Conservation (phyloP, 331 rosid species). For the Malus hybrid region DNA sequence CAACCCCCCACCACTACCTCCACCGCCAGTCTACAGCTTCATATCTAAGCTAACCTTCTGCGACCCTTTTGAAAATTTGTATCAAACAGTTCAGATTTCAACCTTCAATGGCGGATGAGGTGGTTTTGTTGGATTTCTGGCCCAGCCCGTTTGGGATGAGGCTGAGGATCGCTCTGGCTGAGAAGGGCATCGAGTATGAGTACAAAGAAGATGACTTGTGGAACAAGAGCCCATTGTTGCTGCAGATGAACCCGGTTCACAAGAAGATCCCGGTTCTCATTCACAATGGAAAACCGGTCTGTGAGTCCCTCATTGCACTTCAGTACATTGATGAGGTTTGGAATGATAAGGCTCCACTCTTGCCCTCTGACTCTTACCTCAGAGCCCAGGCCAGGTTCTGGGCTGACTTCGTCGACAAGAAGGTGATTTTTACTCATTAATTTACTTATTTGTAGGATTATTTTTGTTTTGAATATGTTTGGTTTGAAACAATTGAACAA, state of each 20-base stretch:
- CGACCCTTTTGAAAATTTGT: neutral
- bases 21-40: neutral
- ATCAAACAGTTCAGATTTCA: neutral
- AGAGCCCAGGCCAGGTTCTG: conserved; percentile 20
- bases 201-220: conserved; percentile 9
- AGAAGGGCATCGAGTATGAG: conserved; percentile 8
- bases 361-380: conserved; percentile 16
- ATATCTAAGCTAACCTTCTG: neutral
- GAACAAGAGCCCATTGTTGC: conserved; percentile 15
- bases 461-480: neutral
- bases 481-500: neutral
- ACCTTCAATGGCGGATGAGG: neutral
- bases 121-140: conserved; percentile 10
- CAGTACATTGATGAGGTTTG: conserved; percentile 17
- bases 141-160: conserved; percentile 3
- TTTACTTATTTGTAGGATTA: neutral
- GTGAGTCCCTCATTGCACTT: neutral
- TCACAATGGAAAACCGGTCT: neutral
- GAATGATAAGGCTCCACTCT: neutral
- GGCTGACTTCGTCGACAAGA: conserved; percentile 20
- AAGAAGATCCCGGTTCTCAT: conserved; percentile 11
- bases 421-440: neutral
- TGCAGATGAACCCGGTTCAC: conserved; percentile 11
- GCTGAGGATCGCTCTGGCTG: conserved; percentile 9
- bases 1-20: neutral